A percentile compares a stretch with the other conserved stretches of the same genome.
phyloP scores from a whole-genome alignment of 1,284 basidiomycete species.

The Pseudozyma pruni region DNA sequence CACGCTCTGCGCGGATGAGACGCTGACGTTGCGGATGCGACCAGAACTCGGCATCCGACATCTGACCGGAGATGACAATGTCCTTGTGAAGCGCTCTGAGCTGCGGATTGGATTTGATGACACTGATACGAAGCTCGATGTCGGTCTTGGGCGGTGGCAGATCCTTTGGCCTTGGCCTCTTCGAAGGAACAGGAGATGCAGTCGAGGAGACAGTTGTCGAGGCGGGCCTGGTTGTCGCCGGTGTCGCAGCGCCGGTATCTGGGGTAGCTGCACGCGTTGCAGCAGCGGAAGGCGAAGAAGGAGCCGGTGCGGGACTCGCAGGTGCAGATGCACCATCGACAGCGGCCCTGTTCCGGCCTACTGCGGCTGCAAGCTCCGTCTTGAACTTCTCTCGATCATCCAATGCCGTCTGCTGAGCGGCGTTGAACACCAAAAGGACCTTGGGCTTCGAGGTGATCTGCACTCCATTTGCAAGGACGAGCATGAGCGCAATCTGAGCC shows the following conservation, averaged over 20 bases:
- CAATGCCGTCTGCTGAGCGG: conserved; percentile 44
- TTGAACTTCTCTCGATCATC: conserved; percentile 57
- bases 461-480: conserved; percentile 43
- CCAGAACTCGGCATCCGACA: conserved; percentile 66
- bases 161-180: conserved; percentile 8
- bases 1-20: conserved; percentile 59
- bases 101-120: conserved; percentile 57
- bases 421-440: conserved; percentile 53
- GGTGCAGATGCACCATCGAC: conserved; percentile 18
- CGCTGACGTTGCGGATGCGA: conserved; percentile 61
- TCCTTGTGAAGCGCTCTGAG: conserved; percentile 62
- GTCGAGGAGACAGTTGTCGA: conserved; percentile 6
- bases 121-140: conserved; percentile 57
- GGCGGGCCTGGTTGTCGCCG: conserved; percentile 10
- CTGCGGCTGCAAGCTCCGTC: conserved; percentile 47
- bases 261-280: conserved; percentile 21
- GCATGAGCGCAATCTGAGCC: conserved; percentile 54
- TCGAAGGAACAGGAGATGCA: conserved; percentile 2
- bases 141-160: conserved; percentile 31
- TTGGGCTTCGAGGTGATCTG: conserved; percentile 44
- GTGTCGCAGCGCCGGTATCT: conserved; percentile 13
- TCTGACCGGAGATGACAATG: conserved; percentile 56
- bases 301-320: conserved; percentile 18
- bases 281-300: conserved; percentile 20
- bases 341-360: conserved; percentile 29